Base-by-base conservation (phyloP, 768 basidiomycete species). In the Tulasnella sp. region DNA sequence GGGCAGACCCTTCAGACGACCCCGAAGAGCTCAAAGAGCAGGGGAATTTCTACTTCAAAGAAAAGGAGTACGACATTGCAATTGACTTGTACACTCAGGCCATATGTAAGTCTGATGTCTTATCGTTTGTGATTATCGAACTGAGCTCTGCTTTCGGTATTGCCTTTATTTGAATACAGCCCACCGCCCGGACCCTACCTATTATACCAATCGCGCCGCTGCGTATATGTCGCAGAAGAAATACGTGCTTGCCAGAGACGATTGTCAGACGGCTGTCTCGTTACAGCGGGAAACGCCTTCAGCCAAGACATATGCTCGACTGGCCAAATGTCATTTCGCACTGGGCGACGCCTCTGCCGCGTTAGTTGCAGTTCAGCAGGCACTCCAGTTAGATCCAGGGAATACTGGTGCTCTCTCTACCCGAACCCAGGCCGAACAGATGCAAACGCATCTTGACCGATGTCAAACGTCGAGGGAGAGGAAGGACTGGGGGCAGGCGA, bases 191-290 rank as follows among this genome's bases (percentile, higher is more conserved):
- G 84, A 91, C 67, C 80, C 88, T 0, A 75, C 84, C 2, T 92
- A 84, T 65, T 73, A 83, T 60, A 86, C 87, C 0, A 93, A 93
- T 67, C 81, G 89, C 27, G 89, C 90, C 0, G 89, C 90, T 0
- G 82, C 88, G 2, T 79, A 83, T 66, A 92, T 93, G 79, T 79
- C 81, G 0, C 66, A 86, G 49, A 89, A 90, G 66, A 78, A 78
- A 32, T 92, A 84, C 74, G 74, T 79, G 31, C 70, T 72, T 0
- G 90, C 90, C 0, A 73, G 91, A 15, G 75, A 75, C 35, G 89
- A 93, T 65, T 91, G 87, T 64, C 87, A 87, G 67, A 73, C 73
- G 34, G 89, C 88, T 3, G 74, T 77, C 0, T 68, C 78, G 0
- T 71, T 89, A 4, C 86, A 90, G 69, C 68, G 80, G 6, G 66